These are phyloP conservation scores for Debaryomyces prosopidis DNA, from an alignment of 805 yeast species.

Conservation along the genomic window DNA sequence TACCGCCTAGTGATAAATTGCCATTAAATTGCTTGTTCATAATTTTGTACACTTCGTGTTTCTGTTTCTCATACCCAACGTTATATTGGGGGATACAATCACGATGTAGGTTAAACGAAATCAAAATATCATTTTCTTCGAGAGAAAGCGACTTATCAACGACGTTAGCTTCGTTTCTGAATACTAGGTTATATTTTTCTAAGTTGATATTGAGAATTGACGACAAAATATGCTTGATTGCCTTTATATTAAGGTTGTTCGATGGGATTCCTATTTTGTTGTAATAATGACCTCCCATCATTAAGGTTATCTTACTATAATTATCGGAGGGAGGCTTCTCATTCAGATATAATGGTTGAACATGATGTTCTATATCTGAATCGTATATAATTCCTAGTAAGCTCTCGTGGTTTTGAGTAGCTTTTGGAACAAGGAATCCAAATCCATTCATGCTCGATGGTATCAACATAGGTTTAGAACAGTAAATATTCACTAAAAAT, in stretches of 20 bases:
- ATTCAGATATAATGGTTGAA: constrained; percentile 5
- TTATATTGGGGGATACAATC: constrained; percentile 79
- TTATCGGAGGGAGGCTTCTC: not conserved
- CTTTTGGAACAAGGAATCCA: constrained; percentile 80
- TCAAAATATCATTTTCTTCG: constrained; percentile 24
- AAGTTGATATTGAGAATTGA: constrained; percentile 25
- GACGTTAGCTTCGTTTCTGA: constrained; percentile 24
- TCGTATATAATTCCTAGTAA: constrained; percentile 89
- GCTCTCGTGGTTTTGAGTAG: constrained; percentile 49
- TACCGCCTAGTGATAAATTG: constrained; percentile 68
- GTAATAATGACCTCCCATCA: constrained; percentile 82
- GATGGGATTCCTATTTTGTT: constrained; percentile 34
- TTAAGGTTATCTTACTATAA: constrained; percentile 76
- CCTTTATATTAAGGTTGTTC: constrained; percentile 20
- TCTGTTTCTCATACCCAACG: constrained; percentile 62
- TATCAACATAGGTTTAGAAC: constrained; percentile 37
- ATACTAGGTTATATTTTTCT: constrained; percentile 18
- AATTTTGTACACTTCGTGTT: constrained; percentile 31
- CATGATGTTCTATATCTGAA: constrained; percentile 63
- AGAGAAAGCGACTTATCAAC: constrained; percentile 14
- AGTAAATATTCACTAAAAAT: constrained; percentile 66
- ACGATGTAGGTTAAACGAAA: constrained; percentile 32
- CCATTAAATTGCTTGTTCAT: constrained; percentile 33
- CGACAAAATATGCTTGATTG: constrained; percentile 25
- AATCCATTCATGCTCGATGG: constrained; percentile 59